phyloP scores from a whole-genome alignment of 1,284 basidiomycete genomes.

The Porphyrellus sp. region DNA sequence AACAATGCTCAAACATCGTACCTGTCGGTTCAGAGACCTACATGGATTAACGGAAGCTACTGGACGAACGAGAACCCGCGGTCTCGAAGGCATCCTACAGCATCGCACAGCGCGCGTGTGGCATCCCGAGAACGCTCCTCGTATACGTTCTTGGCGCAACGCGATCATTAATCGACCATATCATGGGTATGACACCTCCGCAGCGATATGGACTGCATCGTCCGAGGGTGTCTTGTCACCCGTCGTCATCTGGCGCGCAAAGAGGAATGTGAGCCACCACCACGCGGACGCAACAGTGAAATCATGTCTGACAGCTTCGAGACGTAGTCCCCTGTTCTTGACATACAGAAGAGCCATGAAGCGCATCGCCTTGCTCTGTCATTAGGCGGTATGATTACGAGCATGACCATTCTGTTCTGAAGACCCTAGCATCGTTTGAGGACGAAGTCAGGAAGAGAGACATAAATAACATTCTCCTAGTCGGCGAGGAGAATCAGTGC shows the following conservation, averaged over 20 bases:
- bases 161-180: slow-evolving; percentile 5
- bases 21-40: slow-evolving; percentile 1
- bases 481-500: not conserved
- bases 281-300: not conserved
- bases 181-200: slow-evolving; percentile 5
- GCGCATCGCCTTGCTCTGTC: not conserved
- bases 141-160: slow-evolving; percentile 7
- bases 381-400: not conserved
- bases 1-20: too few relatives aligned
- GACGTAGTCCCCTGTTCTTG: not conserved
- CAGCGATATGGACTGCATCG: slow-evolving; percentile 7
- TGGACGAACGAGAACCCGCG: not conserved
- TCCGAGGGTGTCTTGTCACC: slow-evolving; percentile 1
- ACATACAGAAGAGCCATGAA: too few relatives aligned
- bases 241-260: slow-evolving; percentile 10
- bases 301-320: not conserved
- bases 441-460: not conserved
- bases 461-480: not conserved
- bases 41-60: slow-evolving; percentile 10
- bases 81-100: not conserved
- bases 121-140: slow-evolving; percentile 1
- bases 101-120: slow-evolving; percentile 3
- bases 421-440: not conserved
- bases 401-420: not conserved
- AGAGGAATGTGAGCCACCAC: slow-evolving; percentile 9